Evolutionary conservation across 164 flowering plant species (phyloP), one percentile per base, ranked within the genome.

Genomic region (Stephania cephalantha): DNA sequence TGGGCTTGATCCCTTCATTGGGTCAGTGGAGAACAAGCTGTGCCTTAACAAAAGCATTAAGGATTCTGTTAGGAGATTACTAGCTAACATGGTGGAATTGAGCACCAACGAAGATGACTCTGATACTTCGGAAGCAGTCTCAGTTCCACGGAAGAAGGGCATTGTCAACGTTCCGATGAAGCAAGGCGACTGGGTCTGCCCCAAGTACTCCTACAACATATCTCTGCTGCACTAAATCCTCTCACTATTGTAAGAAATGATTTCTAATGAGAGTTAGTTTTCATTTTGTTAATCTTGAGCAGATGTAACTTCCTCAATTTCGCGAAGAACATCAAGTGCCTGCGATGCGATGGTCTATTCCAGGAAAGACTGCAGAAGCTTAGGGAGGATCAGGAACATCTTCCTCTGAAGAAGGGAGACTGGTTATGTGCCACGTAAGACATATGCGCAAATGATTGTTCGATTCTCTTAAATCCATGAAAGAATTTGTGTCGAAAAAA

Each of bases 381-480:
- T 9, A 48, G 80, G 72, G 90, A 86, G 82, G 87, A 88, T 75
- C 90, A 81, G 74, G 88, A 86, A 44, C 87, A 87, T 82, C 89
- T 93, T 81, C 95, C 92, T 35, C 45, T 88, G 80, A 92, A 92
- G 87, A 95, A 89, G 80, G 98, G 98, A 67, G 98, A 93, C 83
- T 95, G 98, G 97, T 79, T 89, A 75, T 95, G 97, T 78, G 85
- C 80, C 67, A 91, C 79, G 98, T 94, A 89, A 80, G 76, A 35
- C 31, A 42, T 68, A 25, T 4, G 12, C 17, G 10, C 31, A 18
- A 29, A 55, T 35, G n/a, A 31, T 45, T 35, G 35, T 35, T 72
- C 12, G 10, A 53, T 45, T 52, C 20, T 58, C 20, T 58, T 18
- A 15, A 15, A 6, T 15, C 64, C 20, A 3, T 58, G 20, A 17